Percentiles rank a stretch among this genome's conserved stretches.
Conservation (phyloP, 148 eudicot species). For the Beta vulgaris region DNA sequence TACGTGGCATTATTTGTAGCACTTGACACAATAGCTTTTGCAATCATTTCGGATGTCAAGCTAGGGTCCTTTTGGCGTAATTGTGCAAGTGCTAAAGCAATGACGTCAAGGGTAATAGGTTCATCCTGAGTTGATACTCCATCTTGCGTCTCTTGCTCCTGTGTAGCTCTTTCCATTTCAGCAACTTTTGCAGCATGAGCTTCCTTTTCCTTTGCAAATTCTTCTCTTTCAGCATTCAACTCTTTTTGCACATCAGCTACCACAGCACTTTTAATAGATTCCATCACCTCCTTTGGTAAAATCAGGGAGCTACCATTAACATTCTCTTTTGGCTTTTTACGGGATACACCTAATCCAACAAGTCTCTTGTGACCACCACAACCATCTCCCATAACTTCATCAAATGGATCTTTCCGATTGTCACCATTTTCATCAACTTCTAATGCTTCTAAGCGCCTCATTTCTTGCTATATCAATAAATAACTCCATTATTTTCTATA, state of each 20-base stretch:
- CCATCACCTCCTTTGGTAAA: not conserved
- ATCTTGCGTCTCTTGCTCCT: not conserved
- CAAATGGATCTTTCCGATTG: not conserved
- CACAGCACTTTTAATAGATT: too few species aligned
- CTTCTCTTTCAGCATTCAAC: not conserved
- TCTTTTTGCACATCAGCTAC: not conserved
- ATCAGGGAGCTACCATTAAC: not conserved
- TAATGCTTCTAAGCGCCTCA: not conserved
- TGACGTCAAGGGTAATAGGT: not conserved
- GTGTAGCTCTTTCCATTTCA: not conserved
- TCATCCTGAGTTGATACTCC: not conserved
- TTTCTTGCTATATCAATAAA: not conserved
- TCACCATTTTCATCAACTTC: not conserved
- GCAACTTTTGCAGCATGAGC: not conserved
- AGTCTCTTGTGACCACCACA: not conserved
- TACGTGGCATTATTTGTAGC: too few species aligned
- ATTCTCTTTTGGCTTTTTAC: not conserved
- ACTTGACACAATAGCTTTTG: not conserved
- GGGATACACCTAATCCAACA: not conserved
- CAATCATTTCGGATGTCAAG: not conserved
- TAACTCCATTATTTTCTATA: too few species aligned
- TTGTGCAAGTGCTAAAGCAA: not conserved
- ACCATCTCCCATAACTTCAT: not conserved
- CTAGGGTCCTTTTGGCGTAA: not conserved
- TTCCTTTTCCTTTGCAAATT: not conserved